These are phyloP conservation scores for Kwoniella sp. DNA, from an alignment of 768 basidiomycete genomes.

Conservation along the genomic window DNA sequence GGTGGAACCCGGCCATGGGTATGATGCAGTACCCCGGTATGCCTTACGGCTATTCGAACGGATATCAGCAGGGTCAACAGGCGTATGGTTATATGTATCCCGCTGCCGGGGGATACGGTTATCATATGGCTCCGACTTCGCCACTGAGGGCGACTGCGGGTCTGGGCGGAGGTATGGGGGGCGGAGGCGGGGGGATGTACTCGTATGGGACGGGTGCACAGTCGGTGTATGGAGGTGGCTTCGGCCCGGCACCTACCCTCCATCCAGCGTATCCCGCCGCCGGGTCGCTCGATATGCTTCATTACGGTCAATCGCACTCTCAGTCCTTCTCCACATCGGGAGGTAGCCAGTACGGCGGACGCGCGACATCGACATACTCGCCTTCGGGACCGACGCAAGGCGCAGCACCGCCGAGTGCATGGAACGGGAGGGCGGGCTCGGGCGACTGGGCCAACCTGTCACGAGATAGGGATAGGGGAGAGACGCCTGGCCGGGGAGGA, in stretches of 20 bases:
- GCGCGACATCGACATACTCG: too few relatives aligned
- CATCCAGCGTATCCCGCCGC: constrained; percentile 1
- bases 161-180: neutral
- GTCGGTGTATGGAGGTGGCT: constrained; percentile 37
- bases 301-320: neutral
- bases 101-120: neutral
- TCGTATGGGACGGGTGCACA: constrained; percentile 24
- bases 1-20: constrained; percentile 5
- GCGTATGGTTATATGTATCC: neutral
- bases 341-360: neutral
- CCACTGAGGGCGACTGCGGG: neutral
- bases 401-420: too few relatives aligned
- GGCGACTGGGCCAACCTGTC: too few relatives aligned
- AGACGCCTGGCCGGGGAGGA: too few relatives aligned
- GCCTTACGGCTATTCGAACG: too few relatives aligned
- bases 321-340: neutral
- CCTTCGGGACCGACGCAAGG: too few relatives aligned
- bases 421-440: too few relatives aligned
- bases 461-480: too few relatives aligned
- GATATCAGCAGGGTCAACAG: neutral
- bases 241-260: constrained; percentile 29
- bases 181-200: constrained; percentile 18
- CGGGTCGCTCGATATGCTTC: neutral
- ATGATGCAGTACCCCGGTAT: constrained; percentile 3
- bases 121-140: constrained; percentile 1